A percentile compares a stretch with the other conserved stretches of the same genome.
Conservation (phyloP, 805 yeast genomes). For the Spathaspora passalidarum region DNA sequence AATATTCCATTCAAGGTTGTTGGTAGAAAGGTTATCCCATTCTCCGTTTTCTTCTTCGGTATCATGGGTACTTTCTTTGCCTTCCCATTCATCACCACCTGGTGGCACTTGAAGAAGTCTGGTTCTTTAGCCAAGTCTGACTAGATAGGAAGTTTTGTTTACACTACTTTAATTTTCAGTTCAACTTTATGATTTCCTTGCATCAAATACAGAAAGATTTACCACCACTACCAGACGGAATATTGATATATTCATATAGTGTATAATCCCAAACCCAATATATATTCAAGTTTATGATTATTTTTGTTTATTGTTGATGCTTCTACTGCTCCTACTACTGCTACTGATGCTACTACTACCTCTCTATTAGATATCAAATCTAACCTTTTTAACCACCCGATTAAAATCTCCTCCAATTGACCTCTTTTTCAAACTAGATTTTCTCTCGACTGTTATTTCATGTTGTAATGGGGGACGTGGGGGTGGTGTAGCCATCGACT, state of each 20-base stretch:
- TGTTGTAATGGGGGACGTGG: neutral
- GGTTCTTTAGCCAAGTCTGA: slow-evolving; percentile 43
- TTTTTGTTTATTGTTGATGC: no score
- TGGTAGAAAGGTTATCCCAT: slow-evolving; percentile 82
- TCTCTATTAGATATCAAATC: slow-evolving; percentile 20
- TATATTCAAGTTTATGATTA: no score
- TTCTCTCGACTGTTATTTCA: neutral
- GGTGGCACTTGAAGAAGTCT: slow-evolving; percentile 84
- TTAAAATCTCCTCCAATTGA: slow-evolving; percentile 11
- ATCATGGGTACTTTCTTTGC: slow-evolving; percentile 53
- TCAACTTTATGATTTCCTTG: neutral
- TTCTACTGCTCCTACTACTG: neutral
- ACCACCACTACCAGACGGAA: neutral
- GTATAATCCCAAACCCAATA: no score
- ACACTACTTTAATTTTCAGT: neutral
- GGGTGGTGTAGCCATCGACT: slow-evolving; percentile 1
- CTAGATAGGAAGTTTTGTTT: neutral
- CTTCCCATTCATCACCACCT: slow-evolving; percentile 74
- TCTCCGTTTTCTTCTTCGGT: slow-evolving; percentile 76
- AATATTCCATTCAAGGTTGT: slow-evolving; percentile 94
- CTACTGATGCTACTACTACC: no score
- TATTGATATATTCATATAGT: neutral
- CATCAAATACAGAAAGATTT: neutral
- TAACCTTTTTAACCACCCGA: slow-evolving; percentile 25
- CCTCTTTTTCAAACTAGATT: slow-evolving; percentile 24